Evolutionary conservation across 768 basidiomycete genomes (phyloP), one percentile per base, ranked within the genome.

Genomic region (Pleurotus djamor): DNA sequence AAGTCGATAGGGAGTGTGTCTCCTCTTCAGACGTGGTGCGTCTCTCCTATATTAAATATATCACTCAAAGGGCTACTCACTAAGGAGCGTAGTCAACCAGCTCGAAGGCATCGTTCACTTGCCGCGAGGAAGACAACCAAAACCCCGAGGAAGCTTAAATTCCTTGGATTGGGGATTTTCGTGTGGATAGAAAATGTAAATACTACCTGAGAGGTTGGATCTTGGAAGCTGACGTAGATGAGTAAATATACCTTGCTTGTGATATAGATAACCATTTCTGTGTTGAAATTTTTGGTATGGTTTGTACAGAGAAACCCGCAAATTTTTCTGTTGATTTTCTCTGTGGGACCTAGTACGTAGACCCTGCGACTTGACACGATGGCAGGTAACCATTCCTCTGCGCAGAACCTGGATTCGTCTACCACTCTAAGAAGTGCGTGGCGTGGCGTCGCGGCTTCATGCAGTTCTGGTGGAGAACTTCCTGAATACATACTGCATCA

Each of bases 191-290:
- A 28, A 28, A 28, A 28, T 28, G 21, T 28, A 28, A 28, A 28
- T 28, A 28, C 21, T 28, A 28, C 21, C 38, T 9, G 38, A 41
- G 38, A n/a, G 38, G n/a, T 12, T 7, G 45, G n/a, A 47, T 14
- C 13, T 47, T 47, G 41, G 45, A 47, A 47, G 7, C 13, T n/a
- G 17, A 7, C 16, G 45, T 47, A 47, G 45, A 47, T 28, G 21
- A 28, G 21, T 28, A 28, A 28, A 28, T 28, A 28, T 28, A 28
- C 21, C 21, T 28, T 16, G n/a, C 59, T 64, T 59, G 63, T 65
- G 45, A 63, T 48, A 36, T 48, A 59, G 38, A 61, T 21, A 59
- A 48, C 45, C 37, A 58, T 44, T 4, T 55, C 38, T 48, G 52
- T 55, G 35, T 58, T 48, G 33, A 38, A 45, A 50, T 10, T 52